phyloP scores from a whole-genome alignment of 257 asterid species.

The Fraxinus anomala region DNA sequence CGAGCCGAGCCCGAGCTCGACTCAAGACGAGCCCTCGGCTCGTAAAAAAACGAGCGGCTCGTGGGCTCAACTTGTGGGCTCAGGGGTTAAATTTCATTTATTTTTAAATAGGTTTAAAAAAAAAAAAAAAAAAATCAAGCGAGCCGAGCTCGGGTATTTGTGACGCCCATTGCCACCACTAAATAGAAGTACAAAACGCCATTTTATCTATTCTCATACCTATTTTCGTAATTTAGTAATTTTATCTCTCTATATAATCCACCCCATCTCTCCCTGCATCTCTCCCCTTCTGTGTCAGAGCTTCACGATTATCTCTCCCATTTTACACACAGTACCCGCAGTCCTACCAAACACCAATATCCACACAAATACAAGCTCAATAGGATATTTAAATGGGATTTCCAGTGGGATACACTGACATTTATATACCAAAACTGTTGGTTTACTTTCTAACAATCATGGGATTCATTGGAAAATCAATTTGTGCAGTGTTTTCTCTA shows the following conservation, averaged over 20 bases:
- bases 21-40: no score
- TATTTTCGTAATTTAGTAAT: constrained; percentile 35
- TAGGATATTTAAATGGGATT: constrained; percentile 59
- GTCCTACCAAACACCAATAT: background rate
- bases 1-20: no score
- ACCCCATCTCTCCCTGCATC: background rate
- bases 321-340: constrained; percentile 21
- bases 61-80: no score
- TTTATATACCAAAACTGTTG: constrained; percentile 69
- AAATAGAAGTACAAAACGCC: background rate
- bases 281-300: constrained; percentile 15
- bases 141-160: no score
- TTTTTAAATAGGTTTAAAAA: no score
- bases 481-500: constrained; percentile 36
- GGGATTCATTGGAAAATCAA: constrained; percentile 51
- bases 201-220: constrained; percentile 14
- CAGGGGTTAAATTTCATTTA: no score
- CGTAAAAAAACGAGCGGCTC: no score
- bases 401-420: constrained; percentile 76
- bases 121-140: no score
- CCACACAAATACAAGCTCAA: background rate
- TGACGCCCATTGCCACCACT: no score
- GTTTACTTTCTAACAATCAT: constrained; percentile 55
- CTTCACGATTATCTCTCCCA: constrained; percentile 10
- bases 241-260: constrained; percentile 30